A percentile compares a stretch with the other conserved stretches of the same genome.
Evolutionary conservation across 1,284 basidiomycete genomes (phyloP).

Genomic region (Thelephora terrestris): DNA sequence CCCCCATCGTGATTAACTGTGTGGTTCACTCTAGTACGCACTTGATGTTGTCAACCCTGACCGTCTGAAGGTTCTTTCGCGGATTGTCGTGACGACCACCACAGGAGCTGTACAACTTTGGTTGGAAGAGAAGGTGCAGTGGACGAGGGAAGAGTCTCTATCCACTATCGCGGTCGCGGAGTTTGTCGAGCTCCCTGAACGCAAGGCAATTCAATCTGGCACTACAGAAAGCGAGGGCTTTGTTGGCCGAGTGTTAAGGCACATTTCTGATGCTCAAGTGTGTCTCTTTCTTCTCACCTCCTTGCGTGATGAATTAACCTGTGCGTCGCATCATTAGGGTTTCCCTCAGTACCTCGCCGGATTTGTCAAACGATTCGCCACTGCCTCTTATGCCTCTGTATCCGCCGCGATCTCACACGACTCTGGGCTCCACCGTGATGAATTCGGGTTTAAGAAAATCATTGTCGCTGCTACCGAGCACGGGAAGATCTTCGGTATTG

Average conservation of each 20-base stretch:
- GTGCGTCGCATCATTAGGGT: conserved; percentile 31
- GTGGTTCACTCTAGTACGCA: conserved; percentile 32
- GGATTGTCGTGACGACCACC: conserved; percentile 52
- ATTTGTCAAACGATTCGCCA: conserved; percentile 66
- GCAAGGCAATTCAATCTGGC: conserved; percentile 33
- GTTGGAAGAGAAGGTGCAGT: conserved; percentile 52
- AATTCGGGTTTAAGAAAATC: conserved; percentile 85
- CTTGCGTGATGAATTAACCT: background rate
- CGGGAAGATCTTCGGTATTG: conserved; percentile 79
- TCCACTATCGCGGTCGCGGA: conserved; percentile 54
- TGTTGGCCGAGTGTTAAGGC: conserved; percentile 43
- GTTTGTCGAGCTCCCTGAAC: conserved; percentile 75
- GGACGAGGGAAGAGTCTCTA: conserved; percentile 81
- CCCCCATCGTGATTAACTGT: conserved; percentile 7
- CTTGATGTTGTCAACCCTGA: conserved; percentile 41
- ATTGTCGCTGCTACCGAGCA: conserved; percentile 62
- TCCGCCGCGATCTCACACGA: conserved; percentile 27
- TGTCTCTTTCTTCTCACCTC: conserved; percentile 6
- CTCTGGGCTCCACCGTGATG: conserved; percentile 51
- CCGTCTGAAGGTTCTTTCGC: conserved; percentile 32
- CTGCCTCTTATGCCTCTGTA: conserved; percentile 55
- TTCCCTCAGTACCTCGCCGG: conserved; percentile 62
- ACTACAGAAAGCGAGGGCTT: conserved; percentile 44
- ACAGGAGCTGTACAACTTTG: conserved; percentile 77
- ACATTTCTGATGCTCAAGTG: conserved; percentile 58